A percentile compares a stretch with the other conserved stretches of the same genome.
Evolutionary conservation across 1,139 yeast genomes (phyloP).

Genomic region (Candida tunisiensis): DNA sequence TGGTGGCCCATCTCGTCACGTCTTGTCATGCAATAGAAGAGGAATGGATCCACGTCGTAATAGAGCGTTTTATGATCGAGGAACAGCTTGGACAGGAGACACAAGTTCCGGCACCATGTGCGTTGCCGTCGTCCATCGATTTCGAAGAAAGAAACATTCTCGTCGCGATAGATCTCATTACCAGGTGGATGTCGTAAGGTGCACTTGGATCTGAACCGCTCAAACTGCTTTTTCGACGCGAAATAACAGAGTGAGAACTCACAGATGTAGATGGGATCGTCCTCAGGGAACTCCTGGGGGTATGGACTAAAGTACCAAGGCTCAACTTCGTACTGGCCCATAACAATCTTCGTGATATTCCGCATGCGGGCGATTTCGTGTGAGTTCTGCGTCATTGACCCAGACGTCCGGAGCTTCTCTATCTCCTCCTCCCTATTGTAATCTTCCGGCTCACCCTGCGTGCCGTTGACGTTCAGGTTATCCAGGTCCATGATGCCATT

Average conservation of each 20-base stretch:
- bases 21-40: slow-evolving; percentile 88
- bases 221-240: slow-evolving; percentile 81
- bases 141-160: slow-evolving; percentile 71
- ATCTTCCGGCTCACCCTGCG: slow-evolving; percentile 26
- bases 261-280: slow-evolving; percentile 76
- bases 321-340: slow-evolving; percentile 86
- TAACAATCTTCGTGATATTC: slow-evolving; percentile 56
- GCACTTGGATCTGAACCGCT: slow-evolving; percentile 75
- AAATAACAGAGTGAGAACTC: slow-evolving; percentile 82
- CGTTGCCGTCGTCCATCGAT: slow-evolving; percentile 93
- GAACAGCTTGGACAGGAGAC: slow-evolving; percentile 73
- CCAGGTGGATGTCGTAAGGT: slow-evolving; percentile 91
- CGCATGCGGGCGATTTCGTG: slow-evolving; percentile 86
- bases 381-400: slow-evolving; percentile 86
- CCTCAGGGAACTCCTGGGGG: slow-evolving; percentile 87
- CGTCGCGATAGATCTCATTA: slow-evolving; percentile 88
- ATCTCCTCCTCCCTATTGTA: slow-evolving; percentile 81
- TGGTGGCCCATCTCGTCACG: slow-evolving; percentile 85
- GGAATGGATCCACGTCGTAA: slow-evolving; percentile 93
- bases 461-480: slow-evolving; percentile 68
- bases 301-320: slow-evolving; percentile 99
- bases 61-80: slow-evolving; percentile 90
- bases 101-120: slow-evolving; percentile 91
- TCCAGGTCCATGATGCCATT: slow-evolving; percentile 73
- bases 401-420: slow-evolving; percentile 78